Percentiles rank a stretch among this genome's conserved stretches.
Evolutionary conservation across 2,329 filamentous ascomycete genomes (phyloP).

Genomic region (Xylaria polymorpha): DNA sequence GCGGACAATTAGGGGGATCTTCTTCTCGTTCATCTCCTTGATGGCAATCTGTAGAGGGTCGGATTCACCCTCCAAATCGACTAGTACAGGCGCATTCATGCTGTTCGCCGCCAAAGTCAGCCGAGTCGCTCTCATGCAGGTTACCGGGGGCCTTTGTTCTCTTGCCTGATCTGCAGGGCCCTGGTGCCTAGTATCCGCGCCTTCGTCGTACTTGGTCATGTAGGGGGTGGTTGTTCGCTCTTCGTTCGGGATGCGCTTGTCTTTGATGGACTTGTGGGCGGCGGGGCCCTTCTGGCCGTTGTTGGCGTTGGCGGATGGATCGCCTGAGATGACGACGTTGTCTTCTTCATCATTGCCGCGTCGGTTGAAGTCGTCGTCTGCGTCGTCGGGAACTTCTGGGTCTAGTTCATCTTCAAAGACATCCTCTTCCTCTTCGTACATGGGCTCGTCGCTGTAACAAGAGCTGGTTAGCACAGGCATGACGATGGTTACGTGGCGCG

Average conservation of each 20-base stretch:
- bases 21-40: conserved; percentile 98
- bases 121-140: not conserved
- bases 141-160: not conserved
- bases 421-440: conserved; percentile 75
- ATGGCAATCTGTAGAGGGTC: conserved; percentile 97
- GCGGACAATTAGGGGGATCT: conserved; percentile 94
- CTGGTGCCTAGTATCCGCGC: conserved; percentile 93
- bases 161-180: conserved; percentile 83
- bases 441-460: conserved; percentile 71
- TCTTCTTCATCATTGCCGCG: conserved; percentile 68
- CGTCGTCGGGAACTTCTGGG: conserved; percentile 64
- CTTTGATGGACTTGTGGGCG: conserved; percentile 67
- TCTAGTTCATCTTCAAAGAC: conserved; percentile 68
- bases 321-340: conserved; percentile 70
- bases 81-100: conserved; percentile 96
- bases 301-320: conserved; percentile 67
- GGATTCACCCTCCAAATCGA: conserved; percentile 96
- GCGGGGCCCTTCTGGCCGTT: conserved; percentile 62
- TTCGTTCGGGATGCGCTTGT: conserved; percentile 92
- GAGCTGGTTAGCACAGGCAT: conserved; percentile 50
- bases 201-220: conserved; percentile 99
- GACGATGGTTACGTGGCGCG: conserved; percentile 40
- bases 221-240: conserved; percentile 94
- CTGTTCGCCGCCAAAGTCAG: conserved; percentile 54
- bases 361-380: conserved; percentile 62